Evolutionary conservation across 2,329 filamentous ascomycete genomes (phyloP), one percentile per base, ranked within the genome.

Genomic region (Aspergillus sojae): DNA sequence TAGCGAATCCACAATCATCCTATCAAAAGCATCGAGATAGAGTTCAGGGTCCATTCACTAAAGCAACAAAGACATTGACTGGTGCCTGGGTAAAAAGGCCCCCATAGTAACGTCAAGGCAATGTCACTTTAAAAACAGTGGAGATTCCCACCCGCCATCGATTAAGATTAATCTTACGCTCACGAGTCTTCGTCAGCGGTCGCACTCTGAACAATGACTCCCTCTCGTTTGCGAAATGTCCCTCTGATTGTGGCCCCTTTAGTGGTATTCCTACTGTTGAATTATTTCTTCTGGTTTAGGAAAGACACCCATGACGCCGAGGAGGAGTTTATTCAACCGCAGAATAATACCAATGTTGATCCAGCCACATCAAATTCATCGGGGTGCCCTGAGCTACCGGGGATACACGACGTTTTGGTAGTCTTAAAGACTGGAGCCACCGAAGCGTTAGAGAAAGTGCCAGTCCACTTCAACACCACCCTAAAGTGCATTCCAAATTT

Each of bases 381-480:
- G 3, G 57, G 58, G 0, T 55, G 52, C 16, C 32, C 52, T 4
- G 3, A 23, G 0, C 32, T 55, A 4, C 52, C 52, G 0, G 32
- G 52, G 7, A 67, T 74, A 57, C 66, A 74, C n/a, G 65, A 74
- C 46, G 58, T 74, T 19, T 65, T 73, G 43, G 70, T 74, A 2
- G 61, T 74, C 12, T 19, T 75, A 39, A 75, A 73, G 52, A 75
- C 73, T 0, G 72, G 73, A 6, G 71, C 71, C 4, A 75, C 72
- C 4, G 73, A 74, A 62, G 67, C 72, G 12, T 67, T 68, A 5
- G 59, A 73, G 14, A 75, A 74, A 50, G 60, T 74, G 3, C 72
- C 72, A 16, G 60, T 73, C 9, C 73, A 74, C 52, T 41, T 75
- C n/a, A 64, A 66, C 36, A 75, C 73, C 9, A 71, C 68, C 4